Evolutionary conservation across 1,284 basidiomycete species (phyloP), one percentile per base, ranked within the genome.

Genomic region (Melampsora occidentalis): DNA sequence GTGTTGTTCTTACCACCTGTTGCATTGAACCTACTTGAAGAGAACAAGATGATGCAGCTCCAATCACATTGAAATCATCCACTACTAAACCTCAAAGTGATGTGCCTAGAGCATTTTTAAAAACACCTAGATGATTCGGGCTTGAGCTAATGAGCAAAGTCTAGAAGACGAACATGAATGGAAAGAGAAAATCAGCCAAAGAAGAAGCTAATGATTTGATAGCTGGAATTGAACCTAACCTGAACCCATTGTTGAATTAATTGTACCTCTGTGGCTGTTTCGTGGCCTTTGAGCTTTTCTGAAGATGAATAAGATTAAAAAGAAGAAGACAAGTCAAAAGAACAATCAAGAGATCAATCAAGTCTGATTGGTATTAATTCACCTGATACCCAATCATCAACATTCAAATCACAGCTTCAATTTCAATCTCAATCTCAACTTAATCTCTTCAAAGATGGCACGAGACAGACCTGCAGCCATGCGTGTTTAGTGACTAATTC

Each of bases 1-100:
- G 78, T 78, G 25, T 81, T 80, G 35, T 80, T 82, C 49, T 77
- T 82, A 3, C 81, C 81, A 6, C 81, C 81, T 1, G 79, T 81
- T 1, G 81, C 81, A 6, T 77, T 82, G 18, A 80, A 80, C 57
- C 64, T 82, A 28, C 77, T 82, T 28, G 79, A 78, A 57, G 80
- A 81, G 49, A 77, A 72, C 14, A 22, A 71, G 14, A 72, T 46
- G n/a, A 48, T 14, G n/a, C 22, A 1, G 25, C 57, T 20, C 71
- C 69, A 9, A 3, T 9, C 14, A n/a, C 39, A 71, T 71, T 20
- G 25, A 39, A 28, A 33, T 51, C 20, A 9, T 46, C 7, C 14
- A n/a, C 28, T n/a, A n/a, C 5, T n/a, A 63, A 28, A 42, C n/a
- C 14, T n/a, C 57, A 48, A 48, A n/a, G 3, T 16, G 57, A 49